Evolutionary conservation across 2,329 filamentous ascomycete genomes (phyloP).

Genomic region (Alternaria solani): DNA sequence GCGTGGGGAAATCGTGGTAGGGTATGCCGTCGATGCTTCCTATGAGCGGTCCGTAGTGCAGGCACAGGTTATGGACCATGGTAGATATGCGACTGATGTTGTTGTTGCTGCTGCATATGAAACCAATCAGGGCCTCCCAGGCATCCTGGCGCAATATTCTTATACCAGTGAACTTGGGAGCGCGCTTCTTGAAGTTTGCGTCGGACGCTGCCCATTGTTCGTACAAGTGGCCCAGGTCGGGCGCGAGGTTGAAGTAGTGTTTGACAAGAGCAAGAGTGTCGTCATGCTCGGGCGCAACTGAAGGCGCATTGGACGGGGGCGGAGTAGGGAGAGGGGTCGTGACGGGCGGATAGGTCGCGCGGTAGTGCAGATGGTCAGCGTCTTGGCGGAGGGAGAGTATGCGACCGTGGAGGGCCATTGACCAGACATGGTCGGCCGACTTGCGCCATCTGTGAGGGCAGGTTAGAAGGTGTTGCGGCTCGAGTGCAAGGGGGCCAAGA

Average conservation of each 20-base stretch:
- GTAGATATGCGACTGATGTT: constrained; percentile 94
- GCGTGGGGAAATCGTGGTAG: constrained; percentile 88
- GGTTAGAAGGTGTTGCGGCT: constrained; percentile 15
- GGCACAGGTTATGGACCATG: constrained; percentile 94
- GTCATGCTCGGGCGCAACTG: constrained; percentile 58
- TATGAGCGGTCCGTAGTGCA: constrained; percentile 81
- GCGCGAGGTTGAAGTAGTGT: constrained; percentile 85
- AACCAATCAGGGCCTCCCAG: constrained; percentile 92
- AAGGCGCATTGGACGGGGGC: constrained; percentile 50
- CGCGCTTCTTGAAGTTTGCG: constrained; percentile 86
- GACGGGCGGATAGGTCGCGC: constrained; percentile 65
- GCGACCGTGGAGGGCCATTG: constrained; percentile 84
- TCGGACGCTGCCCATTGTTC: constrained; percentile 86
- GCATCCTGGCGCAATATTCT: constrained; percentile 93
- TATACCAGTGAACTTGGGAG: constrained; percentile 86
- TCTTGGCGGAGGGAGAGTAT: constrained; percentile 89
- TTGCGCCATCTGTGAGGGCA: constrained; percentile 78
- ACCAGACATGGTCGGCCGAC: constrained; percentile 82
- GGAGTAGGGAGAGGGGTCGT: constrained; percentile 46
- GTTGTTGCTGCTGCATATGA: constrained; percentile 99
- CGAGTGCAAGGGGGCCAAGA: neutral
- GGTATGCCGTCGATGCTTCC: constrained; percentile 72
- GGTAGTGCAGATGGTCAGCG: constrained; percentile 78
- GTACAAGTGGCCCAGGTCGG: constrained; percentile 81
- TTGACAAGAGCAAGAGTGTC: constrained; percentile 78